Conservation (phyloP, 495 filamentous ascomycete species). For the Lophiotrema nucula region DNA sequence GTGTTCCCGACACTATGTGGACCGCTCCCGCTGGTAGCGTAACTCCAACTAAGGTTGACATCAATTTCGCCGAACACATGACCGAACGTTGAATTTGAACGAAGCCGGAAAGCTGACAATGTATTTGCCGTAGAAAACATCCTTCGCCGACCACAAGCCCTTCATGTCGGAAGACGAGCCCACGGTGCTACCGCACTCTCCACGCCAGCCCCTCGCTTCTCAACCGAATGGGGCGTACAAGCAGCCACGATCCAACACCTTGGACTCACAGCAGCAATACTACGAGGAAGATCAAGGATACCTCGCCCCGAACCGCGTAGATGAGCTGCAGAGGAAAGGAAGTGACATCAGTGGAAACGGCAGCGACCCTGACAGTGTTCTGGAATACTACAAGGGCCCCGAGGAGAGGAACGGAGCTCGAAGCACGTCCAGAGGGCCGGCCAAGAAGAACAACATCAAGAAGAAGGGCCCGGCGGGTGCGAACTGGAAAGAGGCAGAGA, state of each 20-base stretch:
- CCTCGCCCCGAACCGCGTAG: constrained; percentile 22
- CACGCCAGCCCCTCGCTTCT: constrained; percentile 31
- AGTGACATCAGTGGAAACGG: constrained; percentile 53
- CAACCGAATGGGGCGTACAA: constrained; percentile 31
- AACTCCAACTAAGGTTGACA: constrained; percentile 8
- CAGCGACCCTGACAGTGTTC: constrained; percentile 56
- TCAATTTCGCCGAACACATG: neutral
- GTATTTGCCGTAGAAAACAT: constrained; percentile 14
- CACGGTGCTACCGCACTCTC: constrained; percentile 17
- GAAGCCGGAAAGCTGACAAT: neutral
- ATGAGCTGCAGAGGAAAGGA: constrained; percentile 42
- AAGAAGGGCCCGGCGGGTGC: constrained; percentile 25
- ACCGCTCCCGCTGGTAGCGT: constrained; percentile 14
- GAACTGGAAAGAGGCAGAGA: constrained; percentile 16
- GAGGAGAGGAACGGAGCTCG: constrained; percentile 40
- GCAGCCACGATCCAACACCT: constrained; percentile 12
- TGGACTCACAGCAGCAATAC: constrained; percentile 21
- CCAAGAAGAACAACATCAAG: constrained; percentile 43
- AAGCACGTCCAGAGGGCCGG: constrained; percentile 14
- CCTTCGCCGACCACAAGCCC: constrained; percentile 24
- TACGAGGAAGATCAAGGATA: constrained; percentile 29
- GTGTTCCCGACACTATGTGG: constrained; percentile 7
- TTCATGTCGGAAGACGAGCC: constrained; percentile 33
- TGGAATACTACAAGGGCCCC: constrained; percentile 53
- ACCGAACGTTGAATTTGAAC: neutral